These are phyloP conservation scores for Globisporangium nodosum DNA, from an alignment of 352 stramenopile species.

Conservation along the genomic window DNA sequence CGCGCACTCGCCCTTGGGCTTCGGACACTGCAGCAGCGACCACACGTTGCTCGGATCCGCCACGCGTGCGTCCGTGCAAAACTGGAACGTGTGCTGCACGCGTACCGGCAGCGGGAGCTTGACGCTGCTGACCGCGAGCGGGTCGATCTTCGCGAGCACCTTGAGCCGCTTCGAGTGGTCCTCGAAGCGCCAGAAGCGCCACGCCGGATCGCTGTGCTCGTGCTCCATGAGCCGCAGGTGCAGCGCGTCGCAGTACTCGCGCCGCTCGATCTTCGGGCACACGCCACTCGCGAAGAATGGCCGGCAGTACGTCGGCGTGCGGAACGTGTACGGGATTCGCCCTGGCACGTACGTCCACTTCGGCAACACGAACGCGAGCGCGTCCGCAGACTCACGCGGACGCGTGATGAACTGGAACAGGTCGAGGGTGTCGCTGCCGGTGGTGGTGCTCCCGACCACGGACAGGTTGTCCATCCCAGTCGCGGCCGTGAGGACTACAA, in stretches of 20 bases:
- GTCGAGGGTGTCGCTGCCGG: background rate
- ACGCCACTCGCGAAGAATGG: slow-evolving; percentile 39
- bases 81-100: slow-evolving; percentile 26
- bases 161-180: slow-evolving; percentile 30
- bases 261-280: slow-evolving; percentile 28
- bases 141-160: slow-evolving; percentile 11
- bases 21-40: slow-evolving; percentile 25
- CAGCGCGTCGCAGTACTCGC: slow-evolving; percentile 29
- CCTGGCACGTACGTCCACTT: slow-evolving; percentile 34
- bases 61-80: slow-evolving; percentile 29
- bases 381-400: background rate
- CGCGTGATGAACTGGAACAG: slow-evolving; percentile 7
- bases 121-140: background rate
- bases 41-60: slow-evolving; percentile 14
- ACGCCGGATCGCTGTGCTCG: background rate
- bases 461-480: background rate
- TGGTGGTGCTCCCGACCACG: background rate
- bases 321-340: slow-evolving; percentile 54
- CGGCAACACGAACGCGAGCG: slow-evolving; percentile 23
- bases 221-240: slow-evolving; percentile 24
- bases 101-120: background rate
- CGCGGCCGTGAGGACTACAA: background rate
- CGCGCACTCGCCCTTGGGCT: slow-evolving; percentile 24
- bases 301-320: slow-evolving; percentile 44
- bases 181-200: slow-evolving; percentile 32